Percentiles rank a stretch among this genome's conserved stretches.
Conservation (phyloP, 306 rosid species). For the Dalbergia cultrata region DNA sequence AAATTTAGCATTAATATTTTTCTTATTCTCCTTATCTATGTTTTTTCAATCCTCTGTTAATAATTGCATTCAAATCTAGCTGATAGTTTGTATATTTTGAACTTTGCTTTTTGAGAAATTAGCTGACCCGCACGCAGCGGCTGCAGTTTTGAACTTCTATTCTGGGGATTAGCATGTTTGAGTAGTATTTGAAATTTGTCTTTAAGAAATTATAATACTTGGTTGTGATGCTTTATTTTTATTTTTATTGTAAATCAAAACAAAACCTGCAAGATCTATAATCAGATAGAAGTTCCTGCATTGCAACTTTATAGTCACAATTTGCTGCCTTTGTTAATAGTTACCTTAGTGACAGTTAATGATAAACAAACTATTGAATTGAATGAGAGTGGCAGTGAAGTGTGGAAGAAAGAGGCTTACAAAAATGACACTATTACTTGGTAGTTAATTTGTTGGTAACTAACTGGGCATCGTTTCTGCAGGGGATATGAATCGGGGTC, state of each 20-base stretch:
- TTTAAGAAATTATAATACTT: background rate
- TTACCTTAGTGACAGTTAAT: background rate
- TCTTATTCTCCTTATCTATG: background rate
- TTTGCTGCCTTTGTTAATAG: background rate
- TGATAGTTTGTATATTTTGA: too few relatives aligned
- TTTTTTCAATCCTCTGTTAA: too few relatives aligned
- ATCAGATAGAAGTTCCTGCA: background rate
- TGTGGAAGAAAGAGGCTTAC: background rate
- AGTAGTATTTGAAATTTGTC: slow-evolving; percentile 9
- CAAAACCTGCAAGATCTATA: background rate
- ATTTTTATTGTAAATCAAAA: too few relatives aligned
- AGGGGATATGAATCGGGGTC: slow-evolving; percentile 91
- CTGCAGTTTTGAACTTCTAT: slow-evolving; percentile 22
- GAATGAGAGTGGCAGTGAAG: slow-evolving; percentile 8
- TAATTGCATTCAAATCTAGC: too few relatives aligned
- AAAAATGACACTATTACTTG: background rate
- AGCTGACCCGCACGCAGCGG: too few relatives aligned
- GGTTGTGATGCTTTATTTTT: background rate
- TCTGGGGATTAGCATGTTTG: background rate
- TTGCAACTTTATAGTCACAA: background rate
- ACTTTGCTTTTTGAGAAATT: background rate
- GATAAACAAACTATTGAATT: background rate
- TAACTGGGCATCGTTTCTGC: slow-evolving; percentile 36
- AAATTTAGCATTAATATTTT: background rate
- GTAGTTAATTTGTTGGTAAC: slow-evolving; percentile 11